Evolutionary conservation across 108 stramenopile genomes (phyloP), one percentile per base, ranked within the genome.

Genomic region (Nannochloropsis gaditana): DNA sequence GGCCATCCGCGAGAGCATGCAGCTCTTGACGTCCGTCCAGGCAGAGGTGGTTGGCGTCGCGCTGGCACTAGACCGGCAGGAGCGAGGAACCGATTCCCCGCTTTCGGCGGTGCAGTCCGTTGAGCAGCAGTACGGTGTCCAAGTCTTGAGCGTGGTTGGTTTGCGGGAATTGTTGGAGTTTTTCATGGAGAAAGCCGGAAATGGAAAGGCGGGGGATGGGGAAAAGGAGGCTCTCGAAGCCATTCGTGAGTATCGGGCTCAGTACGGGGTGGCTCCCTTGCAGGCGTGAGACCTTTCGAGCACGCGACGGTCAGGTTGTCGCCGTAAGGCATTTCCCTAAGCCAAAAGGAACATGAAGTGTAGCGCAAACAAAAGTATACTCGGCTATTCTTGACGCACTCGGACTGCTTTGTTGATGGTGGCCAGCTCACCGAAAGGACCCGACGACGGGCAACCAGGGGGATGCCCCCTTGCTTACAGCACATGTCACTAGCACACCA

Each of bases 31-130:
- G 21, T 80, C 84, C 41, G 93, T 93, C 42, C 95, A 93, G 11
- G 98, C 97, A 2, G 92, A 89, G 19, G 92, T 95, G 42, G 92
- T 95, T 2, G 99, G 96, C 43, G 96, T 97, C 10, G 91, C 92
- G 41, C 96, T 99, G 82, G 97, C 97, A 43, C 89, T 99, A 44
- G 99, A 99, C 90, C 90, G 99, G 84, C 95, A 97, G 43, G 99
- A 92, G 84, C 89, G 93, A 82, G 94, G 94, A 15, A 50, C 11
- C 21, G 80, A 81, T 3, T 21, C 41, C 21, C 21, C 80, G 21
- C 11, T 42, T 11, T 81, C 80, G 80, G 80, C 80, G 11, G 80
- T 81, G 80, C 80, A 81, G 21, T 11, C 11, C 3, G 87, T 88
- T 44, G 82, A 85, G 42, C 19, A 83, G 79, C 80, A 44, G 11